A percentile compares a stretch with the other conserved stretches of the same genome.
These are phyloP conservation scores for Sporothrix brunneoviolacea DNA, from an alignment of 2,329 filamentous ascomycete species.

Conservation along the genomic window DNA sequence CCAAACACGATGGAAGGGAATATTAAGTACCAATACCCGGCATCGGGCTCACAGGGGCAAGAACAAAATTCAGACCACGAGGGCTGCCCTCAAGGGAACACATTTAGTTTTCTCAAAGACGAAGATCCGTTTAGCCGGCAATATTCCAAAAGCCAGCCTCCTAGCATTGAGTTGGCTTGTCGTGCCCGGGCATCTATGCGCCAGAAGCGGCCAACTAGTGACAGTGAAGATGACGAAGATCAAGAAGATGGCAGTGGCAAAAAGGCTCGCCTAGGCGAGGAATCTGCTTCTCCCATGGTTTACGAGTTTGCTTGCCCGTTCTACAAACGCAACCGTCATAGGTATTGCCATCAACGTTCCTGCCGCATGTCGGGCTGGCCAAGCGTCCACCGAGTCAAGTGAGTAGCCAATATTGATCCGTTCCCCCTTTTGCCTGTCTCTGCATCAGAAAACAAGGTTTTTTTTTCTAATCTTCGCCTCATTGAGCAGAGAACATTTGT, in stretches of 20 bases:
- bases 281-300: neutral
- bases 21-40: too few relatives aligned
- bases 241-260: neutral
- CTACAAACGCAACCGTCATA: conserved; percentile 32
- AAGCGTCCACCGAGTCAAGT: conserved; percentile 34
- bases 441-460: too few relatives aligned
- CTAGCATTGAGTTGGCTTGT: neutral
- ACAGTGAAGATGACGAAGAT: conserved; percentile 6
- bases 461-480: neutral
- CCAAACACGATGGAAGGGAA: too few relatives aligned
- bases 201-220: neutral
- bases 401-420: neutral
- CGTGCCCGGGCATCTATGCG: neutral
- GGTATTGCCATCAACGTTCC: conserved; percentile 28
- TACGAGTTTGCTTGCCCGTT: conserved; percentile 30
- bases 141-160: neutral
- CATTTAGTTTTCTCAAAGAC: neutral
- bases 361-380: conserved; percentile 33
- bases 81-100: too few relatives aligned
- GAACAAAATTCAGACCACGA: neutral
- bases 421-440: too few relatives aligned
- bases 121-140: neutral
- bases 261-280: conserved; percentile 15
- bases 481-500: conserved; percentile 29
- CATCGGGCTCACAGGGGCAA: too few relatives aligned